A percentile compares a stretch with the other conserved stretches of the same genome.
Evolutionary conservation across 306 rosid genomes (phyloP).

Genomic region (Quillaja saponaria): DNA sequence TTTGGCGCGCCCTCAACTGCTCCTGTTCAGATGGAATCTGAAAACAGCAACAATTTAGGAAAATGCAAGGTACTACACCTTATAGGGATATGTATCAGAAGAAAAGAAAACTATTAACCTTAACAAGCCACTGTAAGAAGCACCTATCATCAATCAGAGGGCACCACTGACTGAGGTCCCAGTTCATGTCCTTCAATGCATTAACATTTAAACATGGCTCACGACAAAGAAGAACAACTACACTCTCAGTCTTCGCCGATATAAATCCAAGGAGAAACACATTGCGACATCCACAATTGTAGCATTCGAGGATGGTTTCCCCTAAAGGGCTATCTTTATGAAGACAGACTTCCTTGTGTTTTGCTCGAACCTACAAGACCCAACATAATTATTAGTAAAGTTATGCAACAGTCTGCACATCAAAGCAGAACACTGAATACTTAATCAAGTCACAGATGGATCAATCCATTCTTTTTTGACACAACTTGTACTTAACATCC

Average conservation of each 20-base stretch:
- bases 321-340: slow-evolving; percentile 98
- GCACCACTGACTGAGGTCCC: slow-evolving; percentile 99
- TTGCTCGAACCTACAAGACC: slow-evolving; percentile 85
- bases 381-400: slow-evolving; percentile 23
- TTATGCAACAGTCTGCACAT: slow-evolving; percentile 25
- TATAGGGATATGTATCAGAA: slow-evolving; percentile 4
- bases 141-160: slow-evolving; percentile 99
- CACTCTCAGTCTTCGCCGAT: slow-evolving; percentile 99
- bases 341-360: slow-evolving; percentile 98
- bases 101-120: slow-evolving; percentile 54
- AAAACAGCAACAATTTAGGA: slow-evolving; percentile 33
- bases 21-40: slow-evolving; percentile 99
- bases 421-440: slow-evolving; percentile 22
- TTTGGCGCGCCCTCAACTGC: slow-evolving; percentile 99
- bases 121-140: slow-evolving; percentile 99
- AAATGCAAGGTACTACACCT: background rate
- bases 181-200: slow-evolving; percentile 99
- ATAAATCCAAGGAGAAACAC: slow-evolving; percentile 98
- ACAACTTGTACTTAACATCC: background rate
- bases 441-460: background rate
- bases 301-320: slow-evolving; percentile 98
- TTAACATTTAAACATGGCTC: slow-evolving; percentile 99
- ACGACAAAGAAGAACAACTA: slow-evolving; percentile 96
- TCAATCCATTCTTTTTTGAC: background rate
- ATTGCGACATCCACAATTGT: slow-evolving; percentile 98